These are phyloP conservation scores for Aspergillus funiculosus DNA, from an alignment of 495 filamentous ascomycete genomes.

Conservation along the genomic window DNA sequence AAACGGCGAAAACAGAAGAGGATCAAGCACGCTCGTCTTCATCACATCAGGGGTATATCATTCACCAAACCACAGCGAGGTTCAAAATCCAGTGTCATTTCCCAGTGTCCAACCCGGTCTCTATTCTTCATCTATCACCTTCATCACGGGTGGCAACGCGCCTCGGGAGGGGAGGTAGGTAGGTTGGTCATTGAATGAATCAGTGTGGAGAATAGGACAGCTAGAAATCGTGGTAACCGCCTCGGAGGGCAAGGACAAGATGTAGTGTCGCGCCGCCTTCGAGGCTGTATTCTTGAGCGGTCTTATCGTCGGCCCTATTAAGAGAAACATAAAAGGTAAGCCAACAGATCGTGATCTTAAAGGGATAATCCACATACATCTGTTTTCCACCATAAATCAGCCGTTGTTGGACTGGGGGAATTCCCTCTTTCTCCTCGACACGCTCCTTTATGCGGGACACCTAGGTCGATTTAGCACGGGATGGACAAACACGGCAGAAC, in stretches of 20 bases:
- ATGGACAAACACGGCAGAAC: constrained; percentile 1
- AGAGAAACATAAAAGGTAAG: constrained; percentile 8
- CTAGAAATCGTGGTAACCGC: constrained; percentile 45
- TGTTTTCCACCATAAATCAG: constrained; percentile 96
- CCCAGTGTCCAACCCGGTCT: neutral
- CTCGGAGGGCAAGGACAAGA: constrained; percentile 87
- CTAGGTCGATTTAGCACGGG: constrained; percentile 35
- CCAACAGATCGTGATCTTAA: neutral
- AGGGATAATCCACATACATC: constrained; percentile 64
- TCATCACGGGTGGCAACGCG: neutral
- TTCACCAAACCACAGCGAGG: neutral
- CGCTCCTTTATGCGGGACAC: constrained; percentile 95
- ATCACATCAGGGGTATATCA: constrained; percentile 5
- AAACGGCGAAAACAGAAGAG: neutral
- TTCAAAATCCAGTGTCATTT: neutral
- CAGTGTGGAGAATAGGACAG: neutral
- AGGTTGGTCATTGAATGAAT: neutral
- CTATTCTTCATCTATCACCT: neutral
- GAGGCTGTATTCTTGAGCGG: constrained; percentile 76
- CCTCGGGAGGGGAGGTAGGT: neutral
- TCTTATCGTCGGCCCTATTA: constrained; percentile 83
- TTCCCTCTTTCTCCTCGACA: constrained; percentile 97
- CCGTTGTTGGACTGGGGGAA: constrained; percentile 94
- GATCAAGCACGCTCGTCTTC: neutral
- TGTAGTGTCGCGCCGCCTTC: constrained; percentile 92